phyloP scores from a whole-genome alignment of 768 basidiomycete genomes.

The Rhodosporidiobolus odoratus region DNA sequence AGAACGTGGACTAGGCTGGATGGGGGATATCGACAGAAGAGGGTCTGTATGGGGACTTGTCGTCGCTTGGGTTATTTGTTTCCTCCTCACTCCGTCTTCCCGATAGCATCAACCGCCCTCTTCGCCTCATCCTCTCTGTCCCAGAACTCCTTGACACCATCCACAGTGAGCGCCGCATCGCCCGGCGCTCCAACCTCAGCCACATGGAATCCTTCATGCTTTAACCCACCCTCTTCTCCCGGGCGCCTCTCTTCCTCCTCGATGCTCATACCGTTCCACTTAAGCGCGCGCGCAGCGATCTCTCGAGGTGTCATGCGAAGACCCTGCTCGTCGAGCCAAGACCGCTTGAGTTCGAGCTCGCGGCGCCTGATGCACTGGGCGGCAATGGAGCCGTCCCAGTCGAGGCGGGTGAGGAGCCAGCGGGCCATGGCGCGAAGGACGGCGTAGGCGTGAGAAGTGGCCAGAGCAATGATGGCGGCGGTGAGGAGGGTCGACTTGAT shows the following conservation, averaged over 20 bases:
- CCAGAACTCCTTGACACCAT: conserved; percentile 14
- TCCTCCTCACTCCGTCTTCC: conserved; percentile 24
- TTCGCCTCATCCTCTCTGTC: conserved; percentile 13
- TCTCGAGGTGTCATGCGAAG: conserved; percentile 13
- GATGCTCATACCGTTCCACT: conserved; percentile 2
- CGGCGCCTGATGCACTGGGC: conserved; percentile 56
- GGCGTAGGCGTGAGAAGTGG: conserved; percentile 81
- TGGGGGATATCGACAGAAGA: too few species aligned
- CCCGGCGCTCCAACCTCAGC: not conserved
- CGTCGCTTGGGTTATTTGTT: too few species aligned
- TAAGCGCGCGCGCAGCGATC: conserved; percentile 13
- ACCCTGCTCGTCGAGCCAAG: conserved; percentile 35
- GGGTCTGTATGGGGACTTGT: too few species aligned
- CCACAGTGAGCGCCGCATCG: conserved; percentile 15
- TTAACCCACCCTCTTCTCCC: conserved; percentile 14
- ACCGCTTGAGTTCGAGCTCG: conserved; percentile 53
- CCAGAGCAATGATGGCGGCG: conserved; percentile 67
- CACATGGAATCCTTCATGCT: not conserved
- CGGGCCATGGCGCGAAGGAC: conserved; percentile 60
- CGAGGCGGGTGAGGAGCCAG: conserved; percentile 65
- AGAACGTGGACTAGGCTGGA: too few species aligned
- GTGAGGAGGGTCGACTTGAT: conserved; percentile 52
- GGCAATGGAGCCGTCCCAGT: conserved; percentile 71
- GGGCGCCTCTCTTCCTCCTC: conserved; percentile 10
- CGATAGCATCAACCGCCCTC: not conserved